phyloP scores from a whole-genome alignment of 2,329 filamentous ascomycete species.

The Trichoderma polysporum region DNA sequence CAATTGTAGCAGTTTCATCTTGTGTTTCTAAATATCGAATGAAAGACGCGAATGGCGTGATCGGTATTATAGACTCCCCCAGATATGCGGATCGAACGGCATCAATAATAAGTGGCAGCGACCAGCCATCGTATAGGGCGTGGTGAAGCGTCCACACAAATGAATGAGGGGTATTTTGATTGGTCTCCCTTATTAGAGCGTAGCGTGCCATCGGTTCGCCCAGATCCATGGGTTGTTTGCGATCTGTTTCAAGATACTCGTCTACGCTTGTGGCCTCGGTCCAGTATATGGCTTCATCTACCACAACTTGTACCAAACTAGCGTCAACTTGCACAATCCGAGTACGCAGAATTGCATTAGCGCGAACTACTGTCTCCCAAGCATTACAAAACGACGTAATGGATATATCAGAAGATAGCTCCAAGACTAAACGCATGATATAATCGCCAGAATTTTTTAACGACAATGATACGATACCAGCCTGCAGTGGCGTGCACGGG shows the following conservation, averaged over 20 bases:
- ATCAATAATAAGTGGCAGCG: neutral
- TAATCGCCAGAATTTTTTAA: neutral
- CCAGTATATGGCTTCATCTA: neutral
- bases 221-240: neutral
- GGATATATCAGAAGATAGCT: neutral
- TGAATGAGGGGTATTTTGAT: neutral
- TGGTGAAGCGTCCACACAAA: conserved; percentile 26
- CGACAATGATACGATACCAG: neutral
- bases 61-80: too few species aligned
- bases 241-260: neutral
- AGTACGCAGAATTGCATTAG: neutral
- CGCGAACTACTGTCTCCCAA: neutral
- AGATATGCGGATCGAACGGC: neutral
- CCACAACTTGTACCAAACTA: neutral
- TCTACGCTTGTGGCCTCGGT: neutral
- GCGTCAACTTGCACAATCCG: conserved; percentile 2
- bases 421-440: neutral
- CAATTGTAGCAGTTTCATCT: too few species aligned
- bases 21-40: too few species aligned
- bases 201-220: neutral
- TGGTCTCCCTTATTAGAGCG: neutral
- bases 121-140: conserved; percentile 24
- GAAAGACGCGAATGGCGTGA: too few species aligned
- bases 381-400: neutral
- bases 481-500: conserved; percentile 12